Percentiles rank a stretch among this genome's conserved stretches.
These are phyloP conservation scores for Tulasnella sp. DNA, from an alignment of 768 basidiomycete genomes.

Conservation along the genomic window DNA sequence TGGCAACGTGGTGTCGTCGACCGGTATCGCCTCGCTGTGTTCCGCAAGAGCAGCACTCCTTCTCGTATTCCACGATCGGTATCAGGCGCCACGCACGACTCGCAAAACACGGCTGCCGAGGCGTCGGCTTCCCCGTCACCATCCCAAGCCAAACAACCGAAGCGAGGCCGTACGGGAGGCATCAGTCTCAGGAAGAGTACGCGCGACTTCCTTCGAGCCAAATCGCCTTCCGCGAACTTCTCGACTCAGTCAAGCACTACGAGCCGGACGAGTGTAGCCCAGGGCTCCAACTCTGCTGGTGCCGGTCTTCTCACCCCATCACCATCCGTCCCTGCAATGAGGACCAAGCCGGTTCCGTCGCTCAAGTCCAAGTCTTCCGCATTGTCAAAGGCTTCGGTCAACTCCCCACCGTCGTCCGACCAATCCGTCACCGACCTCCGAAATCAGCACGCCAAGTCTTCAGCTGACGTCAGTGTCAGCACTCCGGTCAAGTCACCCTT, in stretches of 20 bases:
- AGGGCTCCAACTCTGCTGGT: slow-evolving; percentile 25
- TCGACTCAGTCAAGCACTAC: slow-evolving; percentile 19
- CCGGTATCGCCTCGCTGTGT: slow-evolving; percentile 74
- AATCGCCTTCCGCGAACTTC: slow-evolving; percentile 47
- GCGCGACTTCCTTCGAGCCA: slow-evolving; percentile 62
- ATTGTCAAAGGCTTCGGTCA: slow-evolving; percentile 45
- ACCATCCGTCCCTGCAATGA: slow-evolving; percentile 43
- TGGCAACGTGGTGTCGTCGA: slow-evolving; percentile 91
- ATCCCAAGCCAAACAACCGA: slow-evolving; percentile 43
- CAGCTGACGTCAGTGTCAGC: slow-evolving; percentile 17
- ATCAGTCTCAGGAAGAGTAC: slow-evolving; percentile 67
- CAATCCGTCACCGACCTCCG: slow-evolving; percentile 45
- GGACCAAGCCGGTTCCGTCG: slow-evolving; percentile 37
- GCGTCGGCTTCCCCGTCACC: slow-evolving; percentile 40
- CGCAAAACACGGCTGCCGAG: slow-evolving; percentile 24
- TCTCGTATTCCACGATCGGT: slow-evolving; percentile 38
- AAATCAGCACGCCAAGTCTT: slow-evolving; percentile 2
- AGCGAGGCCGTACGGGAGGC: slow-evolving; percentile 60
- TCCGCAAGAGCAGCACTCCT: slow-evolving; percentile 52
- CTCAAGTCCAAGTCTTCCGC: slow-evolving; percentile 76
- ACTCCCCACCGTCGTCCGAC: slow-evolving; percentile 60
- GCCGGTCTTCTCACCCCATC: slow-evolving; percentile 55
- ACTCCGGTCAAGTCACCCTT: slow-evolving; percentile 30
- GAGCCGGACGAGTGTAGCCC: slow-evolving; percentile 38
- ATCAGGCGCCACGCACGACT: slow-evolving; percentile 41